These are phyloP conservation scores for Pestalotiopsis sp. DNA, from an alignment of 2,329 filamentous ascomycete species.

Conservation along the genomic window DNA sequence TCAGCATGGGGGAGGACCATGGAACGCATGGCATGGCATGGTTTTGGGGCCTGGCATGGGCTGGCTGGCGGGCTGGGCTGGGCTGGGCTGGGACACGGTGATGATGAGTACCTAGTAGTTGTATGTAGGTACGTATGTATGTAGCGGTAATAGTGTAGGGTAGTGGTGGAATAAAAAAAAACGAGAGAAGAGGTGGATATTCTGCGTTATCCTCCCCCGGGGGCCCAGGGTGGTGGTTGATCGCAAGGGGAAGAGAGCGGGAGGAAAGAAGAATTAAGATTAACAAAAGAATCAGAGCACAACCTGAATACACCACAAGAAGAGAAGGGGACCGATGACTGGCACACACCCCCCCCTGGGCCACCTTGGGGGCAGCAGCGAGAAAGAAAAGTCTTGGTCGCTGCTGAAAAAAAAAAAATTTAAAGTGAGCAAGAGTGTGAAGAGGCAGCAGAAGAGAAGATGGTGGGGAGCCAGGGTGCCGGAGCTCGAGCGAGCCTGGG, in stretches of 20 bases:
- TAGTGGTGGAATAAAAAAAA: background rate
- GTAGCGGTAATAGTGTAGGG: background rate
- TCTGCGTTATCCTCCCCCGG: background rate
- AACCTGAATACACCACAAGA: background rate
- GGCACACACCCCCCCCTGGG: background rate
- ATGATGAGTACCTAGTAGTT: background rate
- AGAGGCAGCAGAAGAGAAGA: background rate
- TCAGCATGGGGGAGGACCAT: background rate
- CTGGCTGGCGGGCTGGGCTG: no score
- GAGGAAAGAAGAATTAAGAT: background rate
- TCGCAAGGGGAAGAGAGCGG: background rate
- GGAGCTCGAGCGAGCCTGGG: constrained; percentile 2
- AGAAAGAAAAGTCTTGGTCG: background rate
- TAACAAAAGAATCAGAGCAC: background rate
- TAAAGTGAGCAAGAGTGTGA: background rate
- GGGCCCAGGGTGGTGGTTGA: background rate
- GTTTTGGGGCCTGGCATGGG: no score
- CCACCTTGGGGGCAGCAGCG: background rate
- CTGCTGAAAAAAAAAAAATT: constrained; percentile 3
- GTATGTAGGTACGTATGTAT: no score
- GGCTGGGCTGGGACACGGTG: constrained; percentile 3
- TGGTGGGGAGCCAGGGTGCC: constrained; percentile 11
- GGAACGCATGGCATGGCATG: background rate
- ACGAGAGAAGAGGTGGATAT: background rate
- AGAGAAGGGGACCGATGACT: background rate